Evolutionary conservation across 164 flowering plant species (phyloP).

Genomic region (grape (Vitis vinifera)): ASM3070453v1 NC_081818.1:26831501-26832000

Average conservation of each 20-base stretch:
- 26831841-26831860: no score
- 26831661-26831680: conserved; percentile 4
- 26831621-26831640: conserved; percentile 27
- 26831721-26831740: conserved; percentile 34
- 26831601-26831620: conserved; percentile 47
- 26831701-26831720: conserved; percentile 39
- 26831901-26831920: conserved; percentile 2
- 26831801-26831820: conserved; percentile 48
- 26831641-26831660: conserved; percentile 24
- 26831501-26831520: conserved; percentile 31
- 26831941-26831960: conserved; percentile 44
- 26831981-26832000: conserved; percentile 45
- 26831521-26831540: conserved; percentile 31
- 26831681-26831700: conserved; percentile 26
- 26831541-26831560: conserved; percentile 26
- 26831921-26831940: conserved; percentile 45
- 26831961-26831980: conserved; percentile 50
- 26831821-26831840: conserved; percentile 38
- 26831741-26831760: conserved; percentile 2
- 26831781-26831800: conserved; percentile 52
- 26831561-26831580: conserved; percentile 29
- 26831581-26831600: conserved; percentile 45
- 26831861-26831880: not conserved
- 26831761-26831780: conserved; percentile 30
- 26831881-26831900: no score